These are phyloP conservation scores for Trichoderma semiorbis DNA, from an alignment of 2,329 filamentous ascomycete genomes.

Conservation along the genomic window DNA sequence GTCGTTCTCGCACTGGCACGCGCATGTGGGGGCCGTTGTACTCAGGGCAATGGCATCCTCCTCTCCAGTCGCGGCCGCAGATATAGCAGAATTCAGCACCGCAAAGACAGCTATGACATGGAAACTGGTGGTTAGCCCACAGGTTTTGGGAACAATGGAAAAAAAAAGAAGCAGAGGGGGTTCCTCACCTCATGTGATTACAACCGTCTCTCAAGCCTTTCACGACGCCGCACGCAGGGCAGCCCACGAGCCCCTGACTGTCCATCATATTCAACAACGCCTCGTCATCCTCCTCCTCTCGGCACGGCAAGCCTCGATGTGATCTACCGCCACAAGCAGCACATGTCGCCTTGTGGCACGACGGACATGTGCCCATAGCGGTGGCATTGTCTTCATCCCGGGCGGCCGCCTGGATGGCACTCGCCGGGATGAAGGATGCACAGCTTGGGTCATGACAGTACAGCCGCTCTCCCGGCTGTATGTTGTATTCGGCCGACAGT, in stretches of 20 bases:
- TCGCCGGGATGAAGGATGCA: slow-evolving; percentile 23
- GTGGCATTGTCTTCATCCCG: background rate
- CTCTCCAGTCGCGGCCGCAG: background rate
- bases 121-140: background rate
- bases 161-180: background rate
- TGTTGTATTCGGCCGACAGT: background rate
- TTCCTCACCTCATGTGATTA: slow-evolving; percentile 26
- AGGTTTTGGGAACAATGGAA: no score
- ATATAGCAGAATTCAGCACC: background rate
- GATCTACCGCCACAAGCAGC: slow-evolving; percentile 3
- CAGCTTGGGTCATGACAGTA: slow-evolving; percentile 26
- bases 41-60: background rate
- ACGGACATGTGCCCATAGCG: slow-evolving; percentile 14
- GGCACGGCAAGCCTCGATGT: slow-evolving; percentile 18
- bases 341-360: slow-evolving; percentile 22
- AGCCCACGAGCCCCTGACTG: slow-evolving; percentile 23
- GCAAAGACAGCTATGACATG: background rate
- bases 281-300: slow-evolving; percentile 16
- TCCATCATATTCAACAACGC: slow-evolving; percentile 28
- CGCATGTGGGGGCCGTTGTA: background rate
- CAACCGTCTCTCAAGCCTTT: slow-evolving; percentile 24
- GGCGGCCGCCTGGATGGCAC: background rate
- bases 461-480: slow-evolving; percentile 9
- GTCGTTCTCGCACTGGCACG: background rate
- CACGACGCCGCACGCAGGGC: slow-evolving; percentile 25